These are phyloP conservation scores for Leccinum rimulosum DNA, from an alignment of 768 basidiomycete species.

Conservation along the genomic window DNA sequence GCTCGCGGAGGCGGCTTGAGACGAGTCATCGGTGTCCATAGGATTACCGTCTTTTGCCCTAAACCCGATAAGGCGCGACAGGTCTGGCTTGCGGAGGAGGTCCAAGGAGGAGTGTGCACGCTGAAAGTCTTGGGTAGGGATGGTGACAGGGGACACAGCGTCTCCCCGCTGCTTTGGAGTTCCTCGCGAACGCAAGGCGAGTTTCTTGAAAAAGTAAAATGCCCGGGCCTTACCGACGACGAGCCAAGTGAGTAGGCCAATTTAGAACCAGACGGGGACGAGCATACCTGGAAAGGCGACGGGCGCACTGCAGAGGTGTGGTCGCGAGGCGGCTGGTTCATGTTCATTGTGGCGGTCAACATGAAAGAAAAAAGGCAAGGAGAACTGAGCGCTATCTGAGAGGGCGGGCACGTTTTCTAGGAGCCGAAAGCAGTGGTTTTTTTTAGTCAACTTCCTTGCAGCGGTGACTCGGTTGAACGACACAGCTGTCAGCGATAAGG, in stretches of 20 bases:
- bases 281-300: conserved; percentile 29
- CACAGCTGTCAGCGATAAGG: neutral
- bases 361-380: conserved; percentile 10
- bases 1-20: conserved; percentile 27
- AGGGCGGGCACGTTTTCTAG: conserved; percentile 27
- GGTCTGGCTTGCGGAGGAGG: conserved; percentile 25
- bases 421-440: conserved; percentile 21
- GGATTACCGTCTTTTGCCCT: conserved; percentile 22
- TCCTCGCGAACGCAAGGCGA: conserved; percentile 33
- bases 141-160: conserved; percentile 22
- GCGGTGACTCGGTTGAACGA: conserved; percentile 4
- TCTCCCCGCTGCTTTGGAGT: conserved; percentile 29
- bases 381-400: conserved; percentile 20
- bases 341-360: conserved; percentile 29
- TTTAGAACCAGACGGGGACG: conserved; percentile 14
- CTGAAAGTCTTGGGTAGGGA: conserved; percentile 23
- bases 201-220: conserved; percentile 41
- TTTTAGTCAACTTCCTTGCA: conserved; percentile 23
- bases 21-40: conserved; percentile 32
- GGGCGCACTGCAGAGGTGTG: conserved; percentile 21
- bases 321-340: conserved; percentile 27
- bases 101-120: conserved; percentile 37
- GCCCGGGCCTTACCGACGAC: conserved; percentile 27
- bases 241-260: neutral
- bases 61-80: conserved; percentile 24